phyloP scores from a whole-genome alignment of 257 asterid genomes.

The Ligustrum vulgare region DNA sequence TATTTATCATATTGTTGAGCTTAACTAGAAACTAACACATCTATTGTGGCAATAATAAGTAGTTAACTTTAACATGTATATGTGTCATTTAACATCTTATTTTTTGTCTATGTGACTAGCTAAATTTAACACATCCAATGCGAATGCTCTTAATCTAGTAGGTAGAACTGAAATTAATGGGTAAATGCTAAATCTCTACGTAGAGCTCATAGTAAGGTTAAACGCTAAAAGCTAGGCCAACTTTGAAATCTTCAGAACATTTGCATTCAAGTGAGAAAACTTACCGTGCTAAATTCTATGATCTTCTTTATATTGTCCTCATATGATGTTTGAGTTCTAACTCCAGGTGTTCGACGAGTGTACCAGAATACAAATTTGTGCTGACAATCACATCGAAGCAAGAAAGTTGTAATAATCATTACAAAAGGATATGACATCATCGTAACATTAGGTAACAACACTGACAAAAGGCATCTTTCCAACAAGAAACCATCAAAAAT shows the following conservation, averaged over 20 bases:
- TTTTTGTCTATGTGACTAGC: too few relatives aligned
- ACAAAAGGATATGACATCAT: conserved; percentile 13
- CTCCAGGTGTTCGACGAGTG: conserved; percentile 97
- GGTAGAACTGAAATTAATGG: neutral
- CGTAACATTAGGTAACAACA: neutral
- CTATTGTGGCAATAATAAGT: too few relatives aligned
- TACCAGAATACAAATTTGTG: conserved; percentile 89
- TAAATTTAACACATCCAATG: too few relatives aligned
- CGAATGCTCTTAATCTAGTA: too few relatives aligned
- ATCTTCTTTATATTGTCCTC: conserved; percentile 95
- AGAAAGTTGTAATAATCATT: neutral
- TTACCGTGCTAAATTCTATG: conserved; percentile 89
- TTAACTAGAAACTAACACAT: too few relatives aligned
- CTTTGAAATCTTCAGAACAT: neutral
- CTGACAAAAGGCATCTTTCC: conserved; percentile 10
- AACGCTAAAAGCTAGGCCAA: neutral
- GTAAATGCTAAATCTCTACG: neutral
- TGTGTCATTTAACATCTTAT: too few relatives aligned
- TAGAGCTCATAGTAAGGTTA: conserved; percentile 9
- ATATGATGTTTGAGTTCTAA: conserved; percentile 77
- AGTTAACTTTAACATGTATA: too few relatives aligned
- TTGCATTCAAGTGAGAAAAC: conserved; percentile 22
- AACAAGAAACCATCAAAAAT: neutral
- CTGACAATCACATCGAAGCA: conserved; percentile 42
- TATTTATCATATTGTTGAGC: too few relatives aligned